These are phyloP conservation scores for Colletotrichum truncatum DNA, from an alignment of 2,329 filamentous ascomycete genomes.

Conservation along the genomic window DNA sequence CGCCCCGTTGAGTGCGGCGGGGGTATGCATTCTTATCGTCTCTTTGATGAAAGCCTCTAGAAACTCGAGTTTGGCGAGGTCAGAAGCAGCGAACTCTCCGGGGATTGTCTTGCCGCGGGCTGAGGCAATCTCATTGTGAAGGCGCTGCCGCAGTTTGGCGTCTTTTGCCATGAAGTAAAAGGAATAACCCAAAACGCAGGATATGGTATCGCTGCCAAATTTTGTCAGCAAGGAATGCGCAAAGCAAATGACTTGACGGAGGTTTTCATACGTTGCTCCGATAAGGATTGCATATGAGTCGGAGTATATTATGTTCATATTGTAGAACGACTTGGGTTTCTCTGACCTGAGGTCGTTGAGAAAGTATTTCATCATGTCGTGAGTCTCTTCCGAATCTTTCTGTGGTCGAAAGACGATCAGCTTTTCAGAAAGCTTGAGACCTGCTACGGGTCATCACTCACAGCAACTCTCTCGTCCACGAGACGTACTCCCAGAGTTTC, in stretches of 20 bases:
- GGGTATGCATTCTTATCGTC: conserved; percentile 39
- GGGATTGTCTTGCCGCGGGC: conserved; percentile 28
- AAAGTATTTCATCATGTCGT: conserved; percentile 37
- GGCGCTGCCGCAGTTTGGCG: not conserved
- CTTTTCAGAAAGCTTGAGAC: not conserved
- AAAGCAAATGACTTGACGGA: not conserved
- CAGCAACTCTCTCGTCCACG: conserved; percentile 34
- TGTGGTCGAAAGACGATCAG: not conserved
- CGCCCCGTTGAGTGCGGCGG: conserved; percentile 37
- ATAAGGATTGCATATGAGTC: conserved; percentile 35
- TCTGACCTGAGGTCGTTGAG: conserved; percentile 34
- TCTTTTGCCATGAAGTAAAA: conserved; percentile 32
- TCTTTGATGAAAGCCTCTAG: conserved; percentile 41
- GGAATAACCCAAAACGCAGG: conserved; percentile 22
- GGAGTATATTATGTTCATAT: conserved; percentile 32
- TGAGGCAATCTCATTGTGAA: conserved; percentile 26
- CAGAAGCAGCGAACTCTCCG: conserved; percentile 31
- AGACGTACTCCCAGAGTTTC: conserved; percentile 58
- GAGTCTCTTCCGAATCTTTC: conserved; percentile 31
- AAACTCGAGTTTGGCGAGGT: conserved; percentile 31
- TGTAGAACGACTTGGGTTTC: conserved; percentile 33
- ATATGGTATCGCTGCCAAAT: conserved; percentile 30
- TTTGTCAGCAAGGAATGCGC: not conserved
- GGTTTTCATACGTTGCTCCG: conserved; percentile 31
- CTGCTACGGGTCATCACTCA: not conserved